Percentiles rank a stretch among this genome's conserved stretches.
phyloP scores from a whole-genome alignment of 2,329 filamentous ascomycete genomes.

The Gaeumannomyces tritici region DNA sequence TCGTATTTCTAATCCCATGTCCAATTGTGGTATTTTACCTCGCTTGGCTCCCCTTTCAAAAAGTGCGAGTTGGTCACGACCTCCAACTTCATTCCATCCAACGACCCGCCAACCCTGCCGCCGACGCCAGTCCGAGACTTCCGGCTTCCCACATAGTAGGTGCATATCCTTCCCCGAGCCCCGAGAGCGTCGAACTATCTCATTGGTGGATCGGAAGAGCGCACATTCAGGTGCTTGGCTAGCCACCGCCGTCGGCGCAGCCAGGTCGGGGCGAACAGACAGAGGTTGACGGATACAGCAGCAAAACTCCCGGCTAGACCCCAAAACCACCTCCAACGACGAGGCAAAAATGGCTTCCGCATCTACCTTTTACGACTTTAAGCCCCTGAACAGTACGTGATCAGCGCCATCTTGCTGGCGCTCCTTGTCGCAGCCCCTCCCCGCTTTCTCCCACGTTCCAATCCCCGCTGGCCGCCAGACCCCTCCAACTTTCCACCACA shows the following conservation, averaged over 20 bases:
- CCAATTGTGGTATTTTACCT: not conserved
- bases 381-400: conserved; percentile 66
- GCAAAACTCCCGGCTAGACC: not conserved
- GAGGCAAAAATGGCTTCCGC: conserved; percentile 50
- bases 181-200: not conserved
- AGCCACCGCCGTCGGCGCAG: not conserved
- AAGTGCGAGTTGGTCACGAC: not conserved
- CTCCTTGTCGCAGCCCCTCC: not conserved
- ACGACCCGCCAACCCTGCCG: not conserved
- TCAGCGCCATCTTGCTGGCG: not conserved
- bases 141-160: not conserved
- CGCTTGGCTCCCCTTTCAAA: not conserved
- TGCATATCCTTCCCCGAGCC: not conserved
- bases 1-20: not conserved
- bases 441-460: not conserved
- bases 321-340: not conserved
- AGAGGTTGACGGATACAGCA: not conserved
- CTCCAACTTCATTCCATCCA: not conserved
- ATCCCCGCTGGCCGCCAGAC: not conserved
- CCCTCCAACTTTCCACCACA: not conserved
- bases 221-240: not conserved
- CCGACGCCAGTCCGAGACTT: not conserved
- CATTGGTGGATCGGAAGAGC: not conserved
- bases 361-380: conserved; percentile 74
- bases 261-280: not conserved